Evolutionary conservation across 2,329 filamentous ascomycete species (phyloP).

Genomic region (Colletotrichum lini): DNA sequence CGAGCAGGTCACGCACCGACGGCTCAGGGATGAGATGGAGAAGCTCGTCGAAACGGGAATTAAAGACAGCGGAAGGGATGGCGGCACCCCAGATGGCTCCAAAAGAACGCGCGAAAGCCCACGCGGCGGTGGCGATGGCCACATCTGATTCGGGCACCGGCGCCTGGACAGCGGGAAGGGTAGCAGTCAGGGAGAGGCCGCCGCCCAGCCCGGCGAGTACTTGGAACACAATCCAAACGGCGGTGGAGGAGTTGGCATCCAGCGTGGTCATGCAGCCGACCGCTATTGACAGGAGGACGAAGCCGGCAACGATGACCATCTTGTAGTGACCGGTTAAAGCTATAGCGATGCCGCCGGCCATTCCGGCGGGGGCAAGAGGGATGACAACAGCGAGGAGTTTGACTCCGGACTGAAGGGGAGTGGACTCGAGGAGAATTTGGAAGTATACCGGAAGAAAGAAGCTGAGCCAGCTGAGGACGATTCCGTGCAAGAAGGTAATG

Average conservation of each 20-base stretch:
- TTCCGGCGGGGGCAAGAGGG: slow-evolving; percentile 48
- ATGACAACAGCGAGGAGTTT: slow-evolving; percentile 51
- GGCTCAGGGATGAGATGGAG: too few relatives aligned
- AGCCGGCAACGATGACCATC: slow-evolving; percentile 54
- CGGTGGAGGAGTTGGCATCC: slow-evolving; percentile 52
- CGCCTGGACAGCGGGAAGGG: slow-evolving; percentile 61
- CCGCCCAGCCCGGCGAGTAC: slow-evolving; percentile 56
- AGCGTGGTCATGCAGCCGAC: slow-evolving; percentile 52
- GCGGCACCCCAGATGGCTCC: slow-evolving; percentile 63
- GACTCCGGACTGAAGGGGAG: slow-evolving; percentile 52
- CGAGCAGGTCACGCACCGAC: too few relatives aligned
- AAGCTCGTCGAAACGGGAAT: slow-evolving; percentile 43
- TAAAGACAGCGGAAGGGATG: slow-evolving; percentile 59
- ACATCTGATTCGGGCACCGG: slow-evolving; percentile 54
- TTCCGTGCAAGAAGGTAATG: slow-evolving; percentile 80
- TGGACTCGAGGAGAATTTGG: slow-evolving; percentile 54
- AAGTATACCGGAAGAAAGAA: slow-evolving; percentile 64
- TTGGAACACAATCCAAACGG: slow-evolving; percentile 59
- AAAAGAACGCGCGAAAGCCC: slow-evolving; percentile 62
- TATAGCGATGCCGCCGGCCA: slow-evolving; percentile 48
- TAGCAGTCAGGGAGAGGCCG: slow-evolving; percentile 58
- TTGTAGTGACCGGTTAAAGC: slow-evolving; percentile 50
- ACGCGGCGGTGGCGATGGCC: slow-evolving; percentile 56
- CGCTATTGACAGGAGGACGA: slow-evolving; percentile 51
- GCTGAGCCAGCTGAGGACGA: slow-evolving; percentile 64